Evolutionary conservation across 2,329 filamentous ascomycete genomes (phyloP).

Genomic region (Rhynchosporium graminicola): DNA sequence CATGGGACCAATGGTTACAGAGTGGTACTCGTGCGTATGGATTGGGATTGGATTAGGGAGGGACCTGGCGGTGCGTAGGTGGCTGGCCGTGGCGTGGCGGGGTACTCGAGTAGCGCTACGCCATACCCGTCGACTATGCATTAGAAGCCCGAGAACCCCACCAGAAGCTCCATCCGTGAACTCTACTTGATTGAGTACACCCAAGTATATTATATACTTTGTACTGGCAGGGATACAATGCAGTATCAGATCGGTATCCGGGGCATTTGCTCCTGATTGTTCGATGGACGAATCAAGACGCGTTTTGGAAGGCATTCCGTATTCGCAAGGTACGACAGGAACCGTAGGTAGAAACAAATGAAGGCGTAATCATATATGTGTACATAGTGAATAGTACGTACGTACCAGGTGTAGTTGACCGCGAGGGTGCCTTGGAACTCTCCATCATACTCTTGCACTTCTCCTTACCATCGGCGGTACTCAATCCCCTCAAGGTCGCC

Average conservation of each 20-base stretch:
- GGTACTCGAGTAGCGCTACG: slow-evolving; percentile 19
- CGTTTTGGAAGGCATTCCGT: neutral
- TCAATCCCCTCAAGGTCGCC: slow-evolving; percentile 26
- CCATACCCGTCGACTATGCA: slow-evolving; percentile 25
- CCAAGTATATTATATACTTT: too few relatives aligned
- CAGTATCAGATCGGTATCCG: neutral
- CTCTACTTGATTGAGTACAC: neutral
- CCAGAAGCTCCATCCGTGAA: slow-evolving; percentile 8
- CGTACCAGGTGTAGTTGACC: slow-evolving; percentile 27
- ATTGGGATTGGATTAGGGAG: neutral
- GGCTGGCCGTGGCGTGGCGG: slow-evolving; percentile 21
- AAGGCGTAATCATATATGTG: neutral
- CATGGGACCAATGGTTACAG: slow-evolving; percentile 8
- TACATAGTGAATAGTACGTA: neutral
- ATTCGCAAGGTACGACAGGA: neutral
- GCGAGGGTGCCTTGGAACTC: slow-evolving; percentile 13
- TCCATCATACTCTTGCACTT: neutral
- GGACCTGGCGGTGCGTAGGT: slow-evolving; percentile 18
- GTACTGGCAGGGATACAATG: neutral
- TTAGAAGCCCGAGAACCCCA: neutral
- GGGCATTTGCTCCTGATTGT: slow-evolving; percentile 1
- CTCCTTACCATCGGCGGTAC: slow-evolving; percentile 18
- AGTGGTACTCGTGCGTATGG: too few relatives aligned
- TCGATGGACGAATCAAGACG: slow-evolving; percentile 12
- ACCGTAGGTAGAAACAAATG: neutral